These are phyloP conservation scores for Schoenoplectus tabernaemontani DNA, from an alignment of 202 grass and related monocot species.

Conservation along the genomic window DNA sequence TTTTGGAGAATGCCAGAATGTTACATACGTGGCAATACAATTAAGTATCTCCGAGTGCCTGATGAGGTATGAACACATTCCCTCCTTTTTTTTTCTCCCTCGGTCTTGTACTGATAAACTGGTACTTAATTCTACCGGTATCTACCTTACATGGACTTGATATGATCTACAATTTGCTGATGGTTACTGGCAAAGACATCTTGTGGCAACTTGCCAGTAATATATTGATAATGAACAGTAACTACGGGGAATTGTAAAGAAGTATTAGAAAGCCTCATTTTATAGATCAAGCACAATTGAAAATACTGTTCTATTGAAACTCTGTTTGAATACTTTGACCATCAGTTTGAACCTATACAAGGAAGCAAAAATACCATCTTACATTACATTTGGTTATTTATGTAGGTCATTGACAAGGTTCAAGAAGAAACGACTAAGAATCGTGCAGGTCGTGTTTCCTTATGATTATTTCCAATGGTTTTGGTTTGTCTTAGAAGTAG, in stretches of 20 bases:
- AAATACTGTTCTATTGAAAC: not conserved
- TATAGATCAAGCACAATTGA: not conserved
- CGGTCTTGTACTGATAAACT: not conserved
- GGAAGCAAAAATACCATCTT: not conserved
- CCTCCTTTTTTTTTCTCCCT: not conserved
- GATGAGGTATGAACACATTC: conserved; percentile 55
- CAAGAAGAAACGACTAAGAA: conserved; percentile 98
- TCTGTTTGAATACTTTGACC: not conserved
- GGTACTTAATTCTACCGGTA: not conserved
- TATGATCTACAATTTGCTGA: not conserved
- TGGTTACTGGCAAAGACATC: not conserved
- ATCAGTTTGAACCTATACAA: not conserved
- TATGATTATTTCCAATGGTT: not conserved
- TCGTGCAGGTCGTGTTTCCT: conserved; percentile 49
- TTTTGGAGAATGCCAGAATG: conserved; percentile 99
- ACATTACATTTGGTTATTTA: conserved; percentile 2
- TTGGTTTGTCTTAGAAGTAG: not conserved
- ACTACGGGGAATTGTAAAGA: not conserved
- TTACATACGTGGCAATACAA: conserved; percentile 96
- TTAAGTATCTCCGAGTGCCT: conserved; percentile 98
- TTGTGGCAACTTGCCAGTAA: not conserved
- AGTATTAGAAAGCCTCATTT: not conserved
- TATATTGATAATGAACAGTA: not conserved
- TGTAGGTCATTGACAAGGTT: conserved; percentile 97
- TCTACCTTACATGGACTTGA: not conserved